These are phyloP conservation scores for Omphalotus guepiniiformis DNA, from an alignment of 768 basidiomycete species.

Conservation along the genomic window DNA sequence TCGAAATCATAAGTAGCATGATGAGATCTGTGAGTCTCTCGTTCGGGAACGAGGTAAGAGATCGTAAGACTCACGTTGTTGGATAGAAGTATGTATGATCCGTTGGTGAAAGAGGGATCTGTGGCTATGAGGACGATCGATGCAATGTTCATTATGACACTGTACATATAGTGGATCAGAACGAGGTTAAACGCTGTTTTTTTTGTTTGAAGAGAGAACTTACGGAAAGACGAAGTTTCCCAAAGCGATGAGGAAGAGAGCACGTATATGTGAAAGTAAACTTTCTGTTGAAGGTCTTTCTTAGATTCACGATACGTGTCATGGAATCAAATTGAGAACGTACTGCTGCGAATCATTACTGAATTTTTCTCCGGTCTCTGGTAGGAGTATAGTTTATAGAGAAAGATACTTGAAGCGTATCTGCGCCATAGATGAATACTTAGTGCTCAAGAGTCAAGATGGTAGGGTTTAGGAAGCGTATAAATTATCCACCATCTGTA, in stretches of 20 bases:
- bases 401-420: conserved; percentile 24
- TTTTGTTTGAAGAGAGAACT: not conserved
- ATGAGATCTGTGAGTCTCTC: not conserved
- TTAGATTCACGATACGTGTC: too few relatives aligned
- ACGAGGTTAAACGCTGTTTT: not conserved
- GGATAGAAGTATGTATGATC: conserved; percentile 15
- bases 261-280: conserved; percentile 21
- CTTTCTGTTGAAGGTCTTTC: conserved; percentile 10
- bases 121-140: conserved; percentile 25
- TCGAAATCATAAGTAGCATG: not conserved
- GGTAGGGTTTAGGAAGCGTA: conserved; percentile 15
- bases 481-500: conserved; percentile 31
- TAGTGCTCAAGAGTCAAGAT: not conserved
- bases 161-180: not conserved
- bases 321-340: not conserved
- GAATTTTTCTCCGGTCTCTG: not conserved
- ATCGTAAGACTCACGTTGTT: not conserved
- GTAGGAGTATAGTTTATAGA: conserved; percentile 17
- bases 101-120: conserved; percentile 19
- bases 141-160: conserved; percentile 23
- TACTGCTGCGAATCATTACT: conserved; percentile 13
- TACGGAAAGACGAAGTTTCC: conserved; percentile 37
- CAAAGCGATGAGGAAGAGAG: conserved; percentile 31
- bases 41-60: not conserved
- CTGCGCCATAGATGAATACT: conserved; percentile 8